Evolutionary conservation across 192 early-diverging fungal genomes (phyloP).

Genomic region (Gigaspora rosea): DNA sequence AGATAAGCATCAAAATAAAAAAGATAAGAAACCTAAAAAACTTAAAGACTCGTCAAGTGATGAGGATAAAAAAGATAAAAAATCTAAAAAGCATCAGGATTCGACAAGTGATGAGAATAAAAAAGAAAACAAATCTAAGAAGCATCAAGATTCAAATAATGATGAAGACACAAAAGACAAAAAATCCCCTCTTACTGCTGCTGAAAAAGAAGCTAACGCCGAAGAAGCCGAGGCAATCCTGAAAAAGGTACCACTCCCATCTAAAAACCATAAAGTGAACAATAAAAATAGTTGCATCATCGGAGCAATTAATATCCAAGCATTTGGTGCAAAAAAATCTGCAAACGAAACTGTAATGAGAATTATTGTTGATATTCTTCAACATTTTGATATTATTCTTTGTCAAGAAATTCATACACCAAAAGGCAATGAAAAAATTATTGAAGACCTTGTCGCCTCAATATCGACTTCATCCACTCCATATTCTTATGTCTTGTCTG

Average conservation of each 20-base stretch:
- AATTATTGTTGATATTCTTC: conserved; percentile 29
- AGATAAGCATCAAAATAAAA: too few species aligned
- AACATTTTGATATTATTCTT: conserved; percentile 24
- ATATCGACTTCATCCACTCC: conserved; percentile 18
- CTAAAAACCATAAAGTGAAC: not conserved
- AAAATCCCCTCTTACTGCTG: not conserved
- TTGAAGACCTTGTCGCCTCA: not conserved
- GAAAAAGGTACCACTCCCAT: conserved; percentile 2
- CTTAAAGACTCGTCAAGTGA: too few species aligned
- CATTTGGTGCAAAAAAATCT: conserved; percentile 27
- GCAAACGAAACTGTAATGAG: conserved; percentile 11
- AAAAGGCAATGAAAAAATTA: conserved; percentile 18
- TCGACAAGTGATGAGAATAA: not conserved
- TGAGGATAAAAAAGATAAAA: too few species aligned
- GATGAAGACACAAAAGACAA: not conserved
- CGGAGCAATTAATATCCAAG: conserved; percentile 30
- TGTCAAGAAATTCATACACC: conserved; percentile 30
- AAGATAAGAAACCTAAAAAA: not conserved
- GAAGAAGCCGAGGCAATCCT: conserved; percentile 1
- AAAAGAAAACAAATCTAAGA: not conserved
- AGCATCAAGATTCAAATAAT: too few species aligned
- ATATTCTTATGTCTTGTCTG: conserved; percentile 23
- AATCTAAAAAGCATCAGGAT: too few species aligned
- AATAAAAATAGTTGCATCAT: conserved; percentile 19
- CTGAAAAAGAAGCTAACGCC: not conserved